Evolutionary conservation across 1,284 basidiomycete genomes (phyloP).

Genomic region (Papiliotrema laurentii): DNA sequence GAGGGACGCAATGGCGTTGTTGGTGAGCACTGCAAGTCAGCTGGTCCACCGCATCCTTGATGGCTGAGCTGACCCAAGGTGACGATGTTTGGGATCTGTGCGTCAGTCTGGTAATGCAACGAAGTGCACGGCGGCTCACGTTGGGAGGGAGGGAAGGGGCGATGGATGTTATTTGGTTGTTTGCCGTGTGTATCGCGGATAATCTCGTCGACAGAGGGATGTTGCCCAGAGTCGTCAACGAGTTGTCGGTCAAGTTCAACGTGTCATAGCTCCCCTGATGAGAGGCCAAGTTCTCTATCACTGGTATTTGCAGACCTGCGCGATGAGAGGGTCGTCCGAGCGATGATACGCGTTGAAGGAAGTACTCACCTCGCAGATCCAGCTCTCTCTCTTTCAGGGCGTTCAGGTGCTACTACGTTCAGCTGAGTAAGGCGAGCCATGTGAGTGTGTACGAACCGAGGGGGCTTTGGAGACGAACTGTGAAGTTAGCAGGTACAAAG

Average conservation of each 20-base stretch:
- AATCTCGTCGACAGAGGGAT: slow-evolving; percentile 85
- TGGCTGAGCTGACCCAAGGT: slow-evolving; percentile 36
- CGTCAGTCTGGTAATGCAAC: slow-evolving; percentile 2
- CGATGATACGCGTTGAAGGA: too few relatives aligned
- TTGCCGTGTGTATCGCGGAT: slow-evolving; percentile 81
- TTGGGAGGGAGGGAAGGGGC: slow-evolving; percentile 51
- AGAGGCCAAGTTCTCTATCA: slow-evolving; percentile 98
- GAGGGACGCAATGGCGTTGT: slow-evolving; percentile 64
- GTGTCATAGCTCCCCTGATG: slow-evolving; percentile 66
- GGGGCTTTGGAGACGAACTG: slow-evolving; percentile 45
- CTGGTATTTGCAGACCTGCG: slow-evolving; percentile 90
- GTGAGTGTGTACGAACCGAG: slow-evolving; percentile 32
- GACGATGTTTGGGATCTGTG: slow-evolving; percentile 47
- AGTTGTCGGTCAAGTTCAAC: slow-evolving; percentile 95
- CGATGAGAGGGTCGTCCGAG: neutral
- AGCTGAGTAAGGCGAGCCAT: slow-evolving; percentile 7
- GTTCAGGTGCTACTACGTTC: slow-evolving; percentile 59
- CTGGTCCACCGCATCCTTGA: neutral
- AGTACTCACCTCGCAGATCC: slow-evolving; percentile 75
- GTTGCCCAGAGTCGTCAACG: slow-evolving; percentile 83
- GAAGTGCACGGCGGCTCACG: slow-evolving; percentile 21
- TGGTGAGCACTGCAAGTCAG: slow-evolving; percentile 34
- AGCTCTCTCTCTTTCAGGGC: slow-evolving; percentile 91
- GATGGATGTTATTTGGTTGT: slow-evolving; percentile 86
- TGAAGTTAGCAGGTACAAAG: neutral